Base-by-base conservation (phyloP, 768 basidiomycete genomes). In the Phaeotremella fagi region DNA sequence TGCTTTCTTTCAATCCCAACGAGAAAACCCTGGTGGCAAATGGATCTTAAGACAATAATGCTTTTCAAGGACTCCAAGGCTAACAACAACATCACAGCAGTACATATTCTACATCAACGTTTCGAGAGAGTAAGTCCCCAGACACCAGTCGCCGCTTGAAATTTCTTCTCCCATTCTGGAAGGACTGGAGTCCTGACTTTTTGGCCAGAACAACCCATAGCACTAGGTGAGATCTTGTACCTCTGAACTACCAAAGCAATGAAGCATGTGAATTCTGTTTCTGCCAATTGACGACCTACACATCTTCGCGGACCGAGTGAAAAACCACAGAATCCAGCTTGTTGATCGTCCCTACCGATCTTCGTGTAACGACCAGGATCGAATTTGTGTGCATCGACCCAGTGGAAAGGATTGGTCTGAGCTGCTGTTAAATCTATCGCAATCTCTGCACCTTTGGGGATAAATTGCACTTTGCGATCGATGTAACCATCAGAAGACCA, bases 241-340 rank as follows among this genome's bases (percentile, higher is more conserved):
- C 49, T 26, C 43, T 49, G 51, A 27, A 50, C 41, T 24, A 55
- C 16, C 20, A 50, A 43, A 24, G 54, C 45, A n/a, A 66, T 36
- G 27, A 66, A 45, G 3, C 45, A 37, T 11, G 55, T 54, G 52
- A 60, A 59, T 28, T 66, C 64, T n/a, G 60, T 53, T 42, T 66
- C 64, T 3, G 64, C 60, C 22, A 66, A 59, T 26, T 59, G 5
- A 47, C 60, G 60, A 6, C 64, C 64, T 24, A 65, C 46, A 28
- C 60, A 65, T n/a, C 37, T 44, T 31, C 64, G 48, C 24, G 22
- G 33, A 14, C 64, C 64, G 14, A 52, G 3, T 7, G 54, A 45
- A 53, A 62, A 66, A 15, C 49, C 55, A 14, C 45, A 48, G 25
- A 54, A 63, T n/a, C 37, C 31, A 7, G 31, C 9, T 7, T 33